A percentile compares a stretch with the other conserved stretches of the same genome.
Conservation (phyloP, 352 stramenopile genomes). For the Globisporangium recalcitrans region DNA sequence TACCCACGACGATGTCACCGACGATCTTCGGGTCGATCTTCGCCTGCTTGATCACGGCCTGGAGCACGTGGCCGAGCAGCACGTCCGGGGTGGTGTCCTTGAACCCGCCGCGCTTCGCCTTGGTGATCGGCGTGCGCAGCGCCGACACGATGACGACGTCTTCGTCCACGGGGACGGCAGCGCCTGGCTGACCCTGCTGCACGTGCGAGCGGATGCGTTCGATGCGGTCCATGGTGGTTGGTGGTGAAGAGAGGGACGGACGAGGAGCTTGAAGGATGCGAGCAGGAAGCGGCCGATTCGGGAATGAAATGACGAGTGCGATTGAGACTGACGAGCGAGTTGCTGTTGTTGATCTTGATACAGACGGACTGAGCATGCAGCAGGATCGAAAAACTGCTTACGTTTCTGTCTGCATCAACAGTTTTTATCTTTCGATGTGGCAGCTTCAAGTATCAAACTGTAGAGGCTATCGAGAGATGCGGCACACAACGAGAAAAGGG, state of each 20-base stretch:
- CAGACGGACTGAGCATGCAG: not conserved
- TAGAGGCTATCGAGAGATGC: not conserved
- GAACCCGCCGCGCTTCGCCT: constrained; percentile 83
- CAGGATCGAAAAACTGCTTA: not conserved
- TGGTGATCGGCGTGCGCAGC: constrained; percentile 83
- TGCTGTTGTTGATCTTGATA: not conserved
- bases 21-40: constrained; percentile 76
- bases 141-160: constrained; percentile 85
- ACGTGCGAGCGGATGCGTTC: constrained; percentile 71
- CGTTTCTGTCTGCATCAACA: constrained; percentile 4
- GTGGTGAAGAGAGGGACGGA: not conserved
- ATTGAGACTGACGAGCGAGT: not conserved
- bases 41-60: constrained; percentile 75
- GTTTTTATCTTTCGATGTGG: not conserved
- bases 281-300: constrained; percentile 2
- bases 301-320: too few species aligned
- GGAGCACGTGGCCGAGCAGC: constrained; percentile 80
- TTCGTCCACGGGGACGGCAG: constrained; percentile 33
- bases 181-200: constrained; percentile 23
- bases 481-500: not conserved
- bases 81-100: constrained; percentile 91
- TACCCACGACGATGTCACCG: constrained; percentile 81
- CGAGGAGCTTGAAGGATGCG: not conserved
- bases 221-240: constrained; percentile 56
- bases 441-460: not conserved